A percentile compares a stretch with the other conserved stretches of the same genome.
Conservation (phyloP, 73 alveolate genomes). For the Paraurostyla sp. region DNA sequence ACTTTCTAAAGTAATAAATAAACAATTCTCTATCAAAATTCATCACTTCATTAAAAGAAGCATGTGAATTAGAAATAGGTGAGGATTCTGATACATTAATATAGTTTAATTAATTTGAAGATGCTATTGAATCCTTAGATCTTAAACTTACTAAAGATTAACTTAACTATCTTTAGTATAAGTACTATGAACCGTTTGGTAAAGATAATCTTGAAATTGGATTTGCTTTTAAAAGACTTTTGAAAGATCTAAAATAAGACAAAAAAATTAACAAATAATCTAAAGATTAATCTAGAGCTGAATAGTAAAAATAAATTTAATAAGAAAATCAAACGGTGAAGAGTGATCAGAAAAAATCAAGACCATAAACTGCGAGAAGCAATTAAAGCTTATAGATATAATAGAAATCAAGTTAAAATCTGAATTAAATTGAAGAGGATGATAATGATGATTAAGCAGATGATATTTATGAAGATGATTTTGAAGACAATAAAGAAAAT, state of each 20-base stretch:
- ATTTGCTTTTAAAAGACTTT: neutral
- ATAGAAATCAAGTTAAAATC: neutral
- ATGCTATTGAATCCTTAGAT: neutral
- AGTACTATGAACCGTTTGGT: neutral
- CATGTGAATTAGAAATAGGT: slow-evolving; percentile 8
- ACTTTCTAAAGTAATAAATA: neutral
- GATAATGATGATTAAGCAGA: slow-evolving; percentile 22
- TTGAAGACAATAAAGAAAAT: neutral
- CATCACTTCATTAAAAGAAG: slow-evolving; percentile 44
- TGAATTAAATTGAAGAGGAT: slow-evolving; percentile 13
- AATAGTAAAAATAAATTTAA: neutral
- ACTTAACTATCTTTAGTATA: neutral
- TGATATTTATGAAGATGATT: slow-evolving; percentile 55
- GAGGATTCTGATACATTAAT: neutral
- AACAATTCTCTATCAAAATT: neutral
- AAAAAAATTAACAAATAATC: neutral
- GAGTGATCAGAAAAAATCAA: neutral
- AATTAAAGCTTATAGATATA: neutral
- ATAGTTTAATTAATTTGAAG: neutral
- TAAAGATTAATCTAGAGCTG: too few relatives aligned
- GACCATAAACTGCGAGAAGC: slow-evolving; percentile 14
- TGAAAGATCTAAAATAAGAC: neutral
- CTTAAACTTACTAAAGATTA: neutral
- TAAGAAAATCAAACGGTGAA: neutral
- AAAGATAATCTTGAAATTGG: neutral